These are phyloP conservation scores for Fusarium lyarnte DNA, from an alignment of 2,329 filamentous ascomycete species.

Conservation along the genomic window DNA sequence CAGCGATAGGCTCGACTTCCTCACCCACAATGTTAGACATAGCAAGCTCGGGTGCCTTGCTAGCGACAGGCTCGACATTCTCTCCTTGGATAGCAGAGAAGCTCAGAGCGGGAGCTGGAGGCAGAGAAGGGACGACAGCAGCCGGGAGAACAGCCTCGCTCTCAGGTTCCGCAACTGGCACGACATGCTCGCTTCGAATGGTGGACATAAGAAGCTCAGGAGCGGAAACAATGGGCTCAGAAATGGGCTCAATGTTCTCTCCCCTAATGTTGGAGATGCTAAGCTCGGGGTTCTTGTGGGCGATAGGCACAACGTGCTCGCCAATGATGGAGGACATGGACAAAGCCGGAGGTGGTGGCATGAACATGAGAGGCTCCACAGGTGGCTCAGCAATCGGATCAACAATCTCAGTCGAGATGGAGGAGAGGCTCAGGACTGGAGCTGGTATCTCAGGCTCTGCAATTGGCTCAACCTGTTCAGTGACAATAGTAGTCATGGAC, in stretches of 20 bases:
- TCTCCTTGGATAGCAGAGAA: conserved; percentile 37
- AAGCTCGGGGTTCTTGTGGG: conserved; percentile 18
- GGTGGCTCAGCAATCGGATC: conserved; percentile 32
- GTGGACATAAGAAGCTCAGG: conserved; percentile 31
- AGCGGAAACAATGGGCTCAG: conserved; percentile 3
- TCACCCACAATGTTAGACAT: conserved; percentile 28
- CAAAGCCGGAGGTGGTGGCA: conserved; percentile 27
- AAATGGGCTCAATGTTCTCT: conserved; percentile 41
- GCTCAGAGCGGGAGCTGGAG: conserved; percentile 29
- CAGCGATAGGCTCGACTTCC: conserved; percentile 21
- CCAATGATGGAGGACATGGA: conserved; percentile 27
- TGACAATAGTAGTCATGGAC: conserved; percentile 46
- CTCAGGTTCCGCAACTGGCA: conserved; percentile 27
- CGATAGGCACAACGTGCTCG: conserved; percentile 44
- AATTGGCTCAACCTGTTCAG: conserved; percentile 40
- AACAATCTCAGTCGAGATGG: conserved; percentile 13
- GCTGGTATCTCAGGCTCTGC: conserved; percentile 27
- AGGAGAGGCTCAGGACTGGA: conserved; percentile 40
- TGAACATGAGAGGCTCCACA: conserved; percentile 39
- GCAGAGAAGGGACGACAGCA: conserved; percentile 10
- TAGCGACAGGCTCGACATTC: conserved; percentile 31
- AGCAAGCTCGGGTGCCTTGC: conserved; percentile 13
- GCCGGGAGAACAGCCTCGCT: not conserved
- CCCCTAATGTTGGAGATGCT: conserved; percentile 35
- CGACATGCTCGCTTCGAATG: conserved; percentile 34